Percentiles rank a stretch among this genome's conserved stretches.
These are phyloP conservation scores for Diaporthe eres DNA, from an alignment of 2,329 filamentous ascomycete genomes.

Conservation along the genomic window DNA sequence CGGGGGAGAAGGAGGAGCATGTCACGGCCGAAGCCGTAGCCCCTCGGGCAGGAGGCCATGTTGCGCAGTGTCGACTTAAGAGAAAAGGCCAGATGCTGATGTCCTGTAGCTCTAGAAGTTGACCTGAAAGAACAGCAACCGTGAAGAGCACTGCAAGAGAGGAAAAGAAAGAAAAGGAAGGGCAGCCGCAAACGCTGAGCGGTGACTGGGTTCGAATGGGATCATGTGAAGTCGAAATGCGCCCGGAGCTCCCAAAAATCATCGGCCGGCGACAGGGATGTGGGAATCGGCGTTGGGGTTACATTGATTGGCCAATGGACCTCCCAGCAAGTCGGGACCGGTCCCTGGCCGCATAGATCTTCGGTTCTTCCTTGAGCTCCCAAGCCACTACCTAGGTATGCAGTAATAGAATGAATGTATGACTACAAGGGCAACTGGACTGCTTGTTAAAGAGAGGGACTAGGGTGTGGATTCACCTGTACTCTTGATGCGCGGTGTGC, in stretches of 20 bases:
- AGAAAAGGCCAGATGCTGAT: background rate
- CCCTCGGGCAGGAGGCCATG: constrained; percentile 55
- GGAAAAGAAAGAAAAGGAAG: background rate
- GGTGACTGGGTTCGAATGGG: background rate
- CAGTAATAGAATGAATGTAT: background rate
- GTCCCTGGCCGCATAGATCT: background rate
- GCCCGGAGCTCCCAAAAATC: constrained; percentile 35
- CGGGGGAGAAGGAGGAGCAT: constrained; percentile 45
- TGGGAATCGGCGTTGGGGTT: constrained; percentile 9
- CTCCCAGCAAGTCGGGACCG: background rate
- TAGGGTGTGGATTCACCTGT: background rate
- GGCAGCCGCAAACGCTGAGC: background rate
- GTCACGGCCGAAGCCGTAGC: constrained; percentile 46
- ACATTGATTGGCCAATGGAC: constrained; percentile 28
- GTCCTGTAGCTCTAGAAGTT: background rate
- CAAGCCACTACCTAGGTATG: background rate
- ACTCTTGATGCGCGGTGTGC: background rate
- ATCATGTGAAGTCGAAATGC: constrained; percentile 32
- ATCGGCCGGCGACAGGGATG: constrained; percentile 33
- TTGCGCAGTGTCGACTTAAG: constrained; percentile 26
- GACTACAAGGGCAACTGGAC: background rate
- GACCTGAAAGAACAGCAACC: background rate
- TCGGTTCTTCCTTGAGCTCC: background rate
- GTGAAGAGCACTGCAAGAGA: background rate
- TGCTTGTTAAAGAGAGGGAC: background rate